Conservation (phyloP, 208 protist species). For the Acanthamoeba royreba region DNA sequence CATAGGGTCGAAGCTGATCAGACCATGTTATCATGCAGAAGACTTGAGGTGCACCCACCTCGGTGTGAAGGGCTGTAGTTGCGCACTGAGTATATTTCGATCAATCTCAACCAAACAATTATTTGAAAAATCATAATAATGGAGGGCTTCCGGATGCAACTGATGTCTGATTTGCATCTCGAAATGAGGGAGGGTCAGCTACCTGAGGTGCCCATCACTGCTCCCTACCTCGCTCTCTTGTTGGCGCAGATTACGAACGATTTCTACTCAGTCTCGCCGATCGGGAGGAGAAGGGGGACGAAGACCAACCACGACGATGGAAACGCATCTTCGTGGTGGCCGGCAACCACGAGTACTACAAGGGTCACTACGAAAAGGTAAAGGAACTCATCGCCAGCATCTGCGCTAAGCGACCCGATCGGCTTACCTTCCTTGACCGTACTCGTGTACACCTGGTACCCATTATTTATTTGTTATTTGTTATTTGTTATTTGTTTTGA, state of each 20-base stretch:
- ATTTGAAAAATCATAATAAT: no score
- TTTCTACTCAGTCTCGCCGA: background rate
- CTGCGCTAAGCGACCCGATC: background rate
- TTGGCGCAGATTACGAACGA: background rate
- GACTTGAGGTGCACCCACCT: no score
- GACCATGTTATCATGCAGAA: no score
- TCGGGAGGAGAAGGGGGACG: background rate
- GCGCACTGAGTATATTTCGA: no score
- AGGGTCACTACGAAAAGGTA: background rate
- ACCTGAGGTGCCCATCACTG: background rate
- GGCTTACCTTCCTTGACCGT: slow-evolving; percentile 5
- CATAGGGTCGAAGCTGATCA: no score
- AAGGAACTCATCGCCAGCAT: background rate
- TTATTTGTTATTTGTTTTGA: no score
- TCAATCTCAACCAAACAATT: no score
- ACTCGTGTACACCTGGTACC: background rate
- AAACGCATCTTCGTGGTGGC: background rate
- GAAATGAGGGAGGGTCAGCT: background rate
- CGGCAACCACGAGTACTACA: slow-evolving; percentile 41
- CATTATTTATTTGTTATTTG: background rate
- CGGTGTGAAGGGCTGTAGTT: no score
- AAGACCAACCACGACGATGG: background rate
- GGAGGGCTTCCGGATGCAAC: background rate
- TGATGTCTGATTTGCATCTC: background rate
- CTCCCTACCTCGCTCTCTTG: slow-evolving; percentile 6